These are phyloP conservation scores for Pseudopyricularia javanii DNA, from an alignment of 2,329 filamentous ascomycete genomes.

Conservation along the genomic window DNA sequence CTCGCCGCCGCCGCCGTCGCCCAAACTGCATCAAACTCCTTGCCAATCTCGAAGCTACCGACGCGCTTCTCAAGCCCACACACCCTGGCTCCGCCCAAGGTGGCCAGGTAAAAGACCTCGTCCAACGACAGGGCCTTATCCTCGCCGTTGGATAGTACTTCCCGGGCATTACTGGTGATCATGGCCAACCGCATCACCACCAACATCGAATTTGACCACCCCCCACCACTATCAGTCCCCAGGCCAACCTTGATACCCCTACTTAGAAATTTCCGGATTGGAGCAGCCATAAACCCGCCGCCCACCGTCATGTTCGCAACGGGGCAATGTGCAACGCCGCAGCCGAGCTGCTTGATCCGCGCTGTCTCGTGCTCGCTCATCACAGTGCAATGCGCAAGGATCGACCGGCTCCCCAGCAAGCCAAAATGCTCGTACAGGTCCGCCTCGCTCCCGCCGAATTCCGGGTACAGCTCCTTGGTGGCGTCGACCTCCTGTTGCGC, in stretches of 20 bases:
- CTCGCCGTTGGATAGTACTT: constrained; percentile 22
- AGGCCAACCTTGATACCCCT: constrained; percentile 52
- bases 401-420: constrained; percentile 40
- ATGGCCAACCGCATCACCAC: constrained; percentile 46
- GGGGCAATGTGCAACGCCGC: constrained; percentile 53
- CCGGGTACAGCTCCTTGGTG: constrained; percentile 42
- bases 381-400: constrained; percentile 56
- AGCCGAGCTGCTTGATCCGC: constrained; percentile 30
- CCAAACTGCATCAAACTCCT: neutral
- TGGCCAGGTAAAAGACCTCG: constrained; percentile 48
- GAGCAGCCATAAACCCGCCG: constrained; percentile 50
- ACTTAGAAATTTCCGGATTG: constrained; percentile 42
- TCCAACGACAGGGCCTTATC: constrained; percentile 33
- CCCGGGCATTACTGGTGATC: constrained; percentile 37
- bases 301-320: constrained; percentile 51
- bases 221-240: constrained; percentile 50
- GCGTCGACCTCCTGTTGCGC: constrained; percentile 45
- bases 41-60: constrained; percentile 44
- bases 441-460: constrained; percentile 37
- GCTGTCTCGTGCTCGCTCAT: constrained; percentile 43
- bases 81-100: constrained; percentile 47
- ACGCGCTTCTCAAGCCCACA: constrained; percentile 39
- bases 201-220: constrained; percentile 21
- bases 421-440: constrained; percentile 46
- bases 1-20: neutral